Conservation (phyloP, 805 yeast species). For the Pichia nanzhaoensis region DNA sequence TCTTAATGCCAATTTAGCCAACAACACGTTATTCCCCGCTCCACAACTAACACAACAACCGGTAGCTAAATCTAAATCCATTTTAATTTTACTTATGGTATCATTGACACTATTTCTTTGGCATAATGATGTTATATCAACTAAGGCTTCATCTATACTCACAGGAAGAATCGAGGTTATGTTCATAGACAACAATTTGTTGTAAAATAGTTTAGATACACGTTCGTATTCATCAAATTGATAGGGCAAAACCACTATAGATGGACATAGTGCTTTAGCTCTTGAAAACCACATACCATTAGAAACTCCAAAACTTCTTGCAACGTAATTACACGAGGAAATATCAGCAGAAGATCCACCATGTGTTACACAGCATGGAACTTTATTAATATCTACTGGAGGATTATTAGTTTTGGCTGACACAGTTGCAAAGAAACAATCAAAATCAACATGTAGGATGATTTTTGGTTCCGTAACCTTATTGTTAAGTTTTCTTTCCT, state of each 20-base stretch:
- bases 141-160: slow-evolving; percentile 86
- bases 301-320: slow-evolving; percentile 66
- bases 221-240: slow-evolving; percentile 68
- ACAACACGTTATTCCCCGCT: slow-evolving; percentile 59
- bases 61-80: slow-evolving; percentile 37
- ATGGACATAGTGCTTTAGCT: slow-evolving; percentile 59
- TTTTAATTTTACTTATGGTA: slow-evolving; percentile 34
- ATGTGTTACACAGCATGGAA: slow-evolving; percentile 59
- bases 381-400: slow-evolving; percentile 40
- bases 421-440: slow-evolving; percentile 88
- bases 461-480: slow-evolving; percentile 14
- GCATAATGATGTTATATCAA: slow-evolving; percentile 44
- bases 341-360: slow-evolving; percentile 65
- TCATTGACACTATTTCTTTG: slow-evolving; percentile 16
- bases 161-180: slow-evolving; percentile 64
- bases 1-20: slow-evolving; percentile 69
- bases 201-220: slow-evolving; percentile 59
- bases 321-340: slow-evolving; percentile 88
- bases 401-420: slow-evolving; percentile 52
- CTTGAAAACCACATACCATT: slow-evolving; percentile 87
- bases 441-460: slow-evolving; percentile 84
- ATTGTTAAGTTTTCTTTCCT: slow-evolving; percentile 5
- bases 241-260: slow-evolving; percentile 56
- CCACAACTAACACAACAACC: slow-evolving; percentile 77
- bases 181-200: slow-evolving; percentile 40